phyloP scores from a whole-genome alignment of 2,329 filamentous ascomycete species.

The Aspergillus pseudoterreus region DNA sequence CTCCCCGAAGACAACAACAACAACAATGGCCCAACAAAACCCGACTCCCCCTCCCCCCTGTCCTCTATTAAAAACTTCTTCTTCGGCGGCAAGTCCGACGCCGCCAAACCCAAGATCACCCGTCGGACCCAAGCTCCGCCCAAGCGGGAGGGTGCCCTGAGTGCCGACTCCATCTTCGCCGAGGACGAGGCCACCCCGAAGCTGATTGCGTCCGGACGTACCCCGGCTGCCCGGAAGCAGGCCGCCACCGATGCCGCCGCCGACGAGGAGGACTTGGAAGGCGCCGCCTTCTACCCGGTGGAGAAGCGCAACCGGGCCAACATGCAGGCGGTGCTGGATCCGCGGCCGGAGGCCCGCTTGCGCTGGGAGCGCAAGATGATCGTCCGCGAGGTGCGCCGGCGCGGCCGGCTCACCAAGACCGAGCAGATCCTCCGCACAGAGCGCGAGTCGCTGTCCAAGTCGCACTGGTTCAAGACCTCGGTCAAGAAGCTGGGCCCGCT shows the following conservation, averaged over 20 bases:
- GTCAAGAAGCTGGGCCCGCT: slow-evolving; percentile 88
- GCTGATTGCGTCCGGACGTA: slow-evolving; percentile 23
- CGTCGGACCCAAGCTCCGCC: slow-evolving; percentile 25
- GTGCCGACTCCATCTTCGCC: slow-evolving; percentile 40
- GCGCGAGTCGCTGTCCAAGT: slow-evolving; percentile 58
- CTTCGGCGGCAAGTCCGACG: slow-evolving; percentile 22
- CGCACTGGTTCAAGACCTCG: slow-evolving; percentile 73
- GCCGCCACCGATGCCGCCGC: slow-evolving; percentile 9
- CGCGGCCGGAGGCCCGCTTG: slow-evolving; percentile 66
- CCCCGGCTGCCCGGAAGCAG: slow-evolving; percentile 22
- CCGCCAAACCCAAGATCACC: slow-evolving; percentile 26
- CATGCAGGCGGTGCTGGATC: slow-evolving; percentile 66
- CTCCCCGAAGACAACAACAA: slow-evolving; percentile 25
- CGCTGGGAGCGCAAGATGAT: slow-evolving; percentile 83
- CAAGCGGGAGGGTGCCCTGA: slow-evolving; percentile 34
- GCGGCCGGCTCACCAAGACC: slow-evolving; percentile 63
- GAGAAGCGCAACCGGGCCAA: slow-evolving; percentile 46
- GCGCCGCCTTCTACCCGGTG: slow-evolving; percentile 14
- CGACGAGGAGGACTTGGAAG: slow-evolving; percentile 10
- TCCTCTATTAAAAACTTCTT: slow-evolving; percentile 35
- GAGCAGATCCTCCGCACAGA: slow-evolving; percentile 67
- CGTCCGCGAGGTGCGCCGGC: slow-evolving; percentile 66
- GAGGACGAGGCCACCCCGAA: slow-evolving; percentile 30
- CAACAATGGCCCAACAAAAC: slow-evolving; percentile 11
- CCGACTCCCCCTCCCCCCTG: slow-evolving; percentile 20